Conservation (phyloP, 2,329 filamentous ascomycete species). For the Botryosphaeria dothidea region DNA sequence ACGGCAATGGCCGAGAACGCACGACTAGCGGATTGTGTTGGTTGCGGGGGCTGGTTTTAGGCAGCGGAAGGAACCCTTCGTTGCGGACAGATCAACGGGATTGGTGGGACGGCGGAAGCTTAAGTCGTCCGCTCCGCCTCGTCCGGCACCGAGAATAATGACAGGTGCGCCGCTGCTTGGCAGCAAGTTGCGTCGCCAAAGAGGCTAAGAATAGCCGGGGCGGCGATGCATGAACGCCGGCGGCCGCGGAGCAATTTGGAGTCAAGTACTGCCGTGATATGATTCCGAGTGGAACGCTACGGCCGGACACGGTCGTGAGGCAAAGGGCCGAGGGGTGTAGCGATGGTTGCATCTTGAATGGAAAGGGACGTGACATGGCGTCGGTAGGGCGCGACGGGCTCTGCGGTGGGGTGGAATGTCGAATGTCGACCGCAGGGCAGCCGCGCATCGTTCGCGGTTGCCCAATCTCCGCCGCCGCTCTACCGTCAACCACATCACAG, state of each 20-base stretch:
- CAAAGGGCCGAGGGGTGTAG: no score
- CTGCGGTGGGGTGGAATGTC: no score
- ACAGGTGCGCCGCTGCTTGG: not conserved
- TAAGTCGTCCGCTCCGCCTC: not conserved
- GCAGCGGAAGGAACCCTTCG: not conserved
- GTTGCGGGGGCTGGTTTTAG: not conserved
- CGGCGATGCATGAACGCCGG: not conserved
- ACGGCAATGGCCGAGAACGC: not conserved
- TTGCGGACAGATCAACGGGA: not conserved
- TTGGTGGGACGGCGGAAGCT: not conserved
- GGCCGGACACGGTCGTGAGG: no score
- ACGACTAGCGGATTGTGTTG: not conserved
- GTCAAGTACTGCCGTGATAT: no score
- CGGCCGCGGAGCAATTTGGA: not conserved
- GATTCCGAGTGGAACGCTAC: no score
- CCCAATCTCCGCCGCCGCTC: not conserved
- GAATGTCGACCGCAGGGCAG: no score
- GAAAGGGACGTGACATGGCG: not conserved
- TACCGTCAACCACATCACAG: not conserved
- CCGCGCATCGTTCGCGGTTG: not conserved
- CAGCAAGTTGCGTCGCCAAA: not conserved
- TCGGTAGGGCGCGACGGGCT: no score
- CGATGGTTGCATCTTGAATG: no score
- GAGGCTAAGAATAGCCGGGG: not conserved
- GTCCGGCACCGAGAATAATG: not conserved